phyloP scores from a whole-genome alignment of 2,329 filamentous ascomycete genomes.

The Talaromyces pinophilus region DNA sequence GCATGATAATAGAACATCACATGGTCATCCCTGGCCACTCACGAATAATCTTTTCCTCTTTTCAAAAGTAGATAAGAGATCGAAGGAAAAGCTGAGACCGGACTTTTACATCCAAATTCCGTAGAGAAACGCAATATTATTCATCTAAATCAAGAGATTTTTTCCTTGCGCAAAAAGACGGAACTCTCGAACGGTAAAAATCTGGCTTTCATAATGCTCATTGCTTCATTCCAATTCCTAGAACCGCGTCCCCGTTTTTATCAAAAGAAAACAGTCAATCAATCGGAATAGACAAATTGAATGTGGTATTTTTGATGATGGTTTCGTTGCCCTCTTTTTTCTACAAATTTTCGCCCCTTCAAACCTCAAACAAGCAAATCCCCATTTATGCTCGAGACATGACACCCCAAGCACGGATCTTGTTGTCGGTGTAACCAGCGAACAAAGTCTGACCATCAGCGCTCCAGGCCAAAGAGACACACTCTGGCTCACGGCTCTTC shows the following conservation, averaged over 20 bases:
- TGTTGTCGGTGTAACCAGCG: constrained; percentile 99
- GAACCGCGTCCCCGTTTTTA: constrained; percentile 3
- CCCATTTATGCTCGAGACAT: constrained; percentile 80
- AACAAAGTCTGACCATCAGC: constrained; percentile 99
- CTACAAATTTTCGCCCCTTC: constrained; percentile 19
- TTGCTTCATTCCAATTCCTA: constrained; percentile 42
- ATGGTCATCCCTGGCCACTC: constrained; percentile 32
- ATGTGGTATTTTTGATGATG: constrained; percentile 19
- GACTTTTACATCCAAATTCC: no score
- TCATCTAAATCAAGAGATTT: no score
- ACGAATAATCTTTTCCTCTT: constrained; percentile 23
- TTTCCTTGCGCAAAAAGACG: constrained; percentile 4
- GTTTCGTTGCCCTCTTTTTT: constrained; percentile 29
- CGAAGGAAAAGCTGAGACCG: constrained; percentile 15
- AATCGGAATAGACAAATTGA: constrained; percentile 24
- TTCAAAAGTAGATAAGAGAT: constrained; percentile 22
- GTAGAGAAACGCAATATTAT: no score
- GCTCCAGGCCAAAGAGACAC: constrained; percentile 94
- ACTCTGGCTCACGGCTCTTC: constrained; percentile 99
- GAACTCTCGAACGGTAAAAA: constrained; percentile 12
- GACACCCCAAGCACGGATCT: constrained; percentile 96
- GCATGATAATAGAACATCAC: constrained; percentile 45
- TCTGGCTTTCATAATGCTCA: constrained; percentile 35
- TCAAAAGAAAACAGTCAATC: constrained; percentile 20
- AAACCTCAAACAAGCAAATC: not conserved